These are phyloP conservation scores for Croton setiger DNA, from an alignment of 441 rosid genomes.

Conservation along the genomic window DNA sequence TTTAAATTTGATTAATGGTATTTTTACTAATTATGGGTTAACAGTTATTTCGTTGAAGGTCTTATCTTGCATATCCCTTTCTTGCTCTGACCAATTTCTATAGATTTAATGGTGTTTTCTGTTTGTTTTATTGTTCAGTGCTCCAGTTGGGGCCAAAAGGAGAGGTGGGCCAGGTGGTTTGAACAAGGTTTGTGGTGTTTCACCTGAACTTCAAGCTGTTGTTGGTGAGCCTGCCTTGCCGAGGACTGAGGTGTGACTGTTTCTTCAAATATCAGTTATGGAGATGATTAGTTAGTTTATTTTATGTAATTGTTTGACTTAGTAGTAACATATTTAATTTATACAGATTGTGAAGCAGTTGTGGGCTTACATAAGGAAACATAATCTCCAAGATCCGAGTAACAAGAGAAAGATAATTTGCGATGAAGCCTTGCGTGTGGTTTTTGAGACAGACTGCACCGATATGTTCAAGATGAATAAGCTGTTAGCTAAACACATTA, in stretches of 20 bases:
- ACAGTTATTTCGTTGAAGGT: too few relatives aligned
- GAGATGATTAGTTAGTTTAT: neutral
- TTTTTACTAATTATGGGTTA: neutral
- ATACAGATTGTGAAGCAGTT: slow-evolving; percentile 88
- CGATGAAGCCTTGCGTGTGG: slow-evolving; percentile 81
- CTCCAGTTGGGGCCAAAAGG: slow-evolving; percentile 70
- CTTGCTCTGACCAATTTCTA: too few relatives aligned
- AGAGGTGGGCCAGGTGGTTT: slow-evolving; percentile 91
- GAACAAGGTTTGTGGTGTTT: slow-evolving; percentile 89
- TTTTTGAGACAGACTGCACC: slow-evolving; percentile 94
- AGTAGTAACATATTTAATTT: slow-evolving; percentile 21
- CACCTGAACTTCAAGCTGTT: slow-evolving; percentile 82
- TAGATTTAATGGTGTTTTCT: neutral
- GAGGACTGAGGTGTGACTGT: slow-evolving; percentile 67
- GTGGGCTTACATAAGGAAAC: slow-evolving; percentile 96
- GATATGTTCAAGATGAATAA: slow-evolving; percentile 99
- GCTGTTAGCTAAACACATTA: slow-evolving; percentile 85
- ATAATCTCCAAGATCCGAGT: slow-evolving; percentile 97
- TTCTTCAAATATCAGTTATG: neutral
- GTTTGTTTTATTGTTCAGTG: slow-evolving; percentile 33
- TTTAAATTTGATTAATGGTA: neutral
- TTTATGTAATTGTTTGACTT: neutral
- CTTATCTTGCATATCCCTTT: too few relatives aligned
- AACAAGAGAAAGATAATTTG: slow-evolving; percentile 96
- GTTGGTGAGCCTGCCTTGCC: slow-evolving; percentile 95